Evolutionary conservation across 257 asterid genomes (phyloP).

Genomic region (Fraxinus cuspidata): DNA sequence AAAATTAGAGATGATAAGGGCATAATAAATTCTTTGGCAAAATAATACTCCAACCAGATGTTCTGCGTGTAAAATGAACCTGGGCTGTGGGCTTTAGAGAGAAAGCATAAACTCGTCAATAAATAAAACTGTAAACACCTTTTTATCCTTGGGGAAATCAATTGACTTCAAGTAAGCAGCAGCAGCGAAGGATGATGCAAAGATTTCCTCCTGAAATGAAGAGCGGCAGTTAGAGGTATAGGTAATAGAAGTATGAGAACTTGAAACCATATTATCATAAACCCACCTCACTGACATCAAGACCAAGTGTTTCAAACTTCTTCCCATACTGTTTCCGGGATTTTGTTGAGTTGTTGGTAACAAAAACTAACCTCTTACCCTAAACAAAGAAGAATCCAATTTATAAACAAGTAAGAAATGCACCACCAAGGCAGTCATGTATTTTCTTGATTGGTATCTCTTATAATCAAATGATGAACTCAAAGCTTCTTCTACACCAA

Average conservation of each 20-base stretch:
- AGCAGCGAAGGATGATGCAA: conserved; percentile 98
- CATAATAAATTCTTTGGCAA: conserved; percentile 16
- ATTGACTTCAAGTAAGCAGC: conserved; percentile 97
- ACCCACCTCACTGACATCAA: conserved; percentile 77
- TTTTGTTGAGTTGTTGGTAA: conserved; percentile 97
- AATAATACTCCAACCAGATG: background rate
- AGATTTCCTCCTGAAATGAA: conserved; percentile 86
- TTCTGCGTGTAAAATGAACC: conserved; percentile 18
- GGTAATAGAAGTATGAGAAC: background rate
- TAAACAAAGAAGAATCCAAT: conserved; percentile 37
- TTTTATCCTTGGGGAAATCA: conserved; percentile 93
- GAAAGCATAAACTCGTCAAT: background rate
- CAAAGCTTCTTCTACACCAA: conserved; percentile 20
- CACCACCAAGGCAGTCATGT: background rate
- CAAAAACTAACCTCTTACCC: conserved; percentile 97
- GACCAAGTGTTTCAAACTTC: conserved; percentile 94
- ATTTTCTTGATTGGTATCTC: background rate
- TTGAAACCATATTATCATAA: conserved; percentile 13
- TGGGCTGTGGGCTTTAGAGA: background rate
- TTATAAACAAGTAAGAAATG: conserved; percentile 14
- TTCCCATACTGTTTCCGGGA: conserved; percentile 96
- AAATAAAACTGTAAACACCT: conserved; percentile 46
- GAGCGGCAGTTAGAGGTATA: conserved; percentile 24
- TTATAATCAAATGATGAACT: conserved; percentile 11
- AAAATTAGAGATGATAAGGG: conserved; percentile 1